phyloP scores from a whole-genome alignment of 192 early-diverging fungal genomes.

The Backusella tarrabulga region DNA sequence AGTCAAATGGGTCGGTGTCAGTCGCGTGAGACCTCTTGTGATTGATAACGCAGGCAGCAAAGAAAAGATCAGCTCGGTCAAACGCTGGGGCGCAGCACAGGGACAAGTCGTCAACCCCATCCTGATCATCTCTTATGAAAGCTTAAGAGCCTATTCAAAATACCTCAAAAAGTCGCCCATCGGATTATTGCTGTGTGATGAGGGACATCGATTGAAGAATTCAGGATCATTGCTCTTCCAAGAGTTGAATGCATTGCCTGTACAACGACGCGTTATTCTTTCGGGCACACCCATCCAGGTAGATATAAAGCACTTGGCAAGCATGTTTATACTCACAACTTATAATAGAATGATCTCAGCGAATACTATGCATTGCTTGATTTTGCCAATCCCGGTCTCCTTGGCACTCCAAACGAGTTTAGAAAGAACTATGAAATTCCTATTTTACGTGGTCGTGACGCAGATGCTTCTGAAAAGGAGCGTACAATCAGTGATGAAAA shows the following conservation, averaged over 20 bases:
- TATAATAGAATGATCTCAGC: conserved; percentile 66
- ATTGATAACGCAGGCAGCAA: conserved; percentile 90
- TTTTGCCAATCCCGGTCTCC: conserved; percentile 91
- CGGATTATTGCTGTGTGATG: conserved; percentile 94
- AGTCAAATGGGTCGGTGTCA: conserved; percentile 90
- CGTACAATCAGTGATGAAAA: conserved; percentile 78
- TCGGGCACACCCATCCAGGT: conserved; percentile 94
- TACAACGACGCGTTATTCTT: conserved; percentile 89
- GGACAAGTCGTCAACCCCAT: conserved; percentile 85
- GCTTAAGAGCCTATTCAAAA: conserved; percentile 77
- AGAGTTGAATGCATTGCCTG: conserved; percentile 59
- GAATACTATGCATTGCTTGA: conserved; percentile 96
- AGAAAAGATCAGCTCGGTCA: conserved; percentile 78
- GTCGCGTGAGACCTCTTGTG: conserved; percentile 78
- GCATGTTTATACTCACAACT: not conserved
- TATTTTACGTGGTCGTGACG: conserved; percentile 90
- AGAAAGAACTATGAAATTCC: conserved; percentile 91
- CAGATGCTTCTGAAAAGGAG: conserved; percentile 82
- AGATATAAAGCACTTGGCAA: not conserved
- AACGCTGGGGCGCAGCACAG: conserved; percentile 78
- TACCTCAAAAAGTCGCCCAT: conserved; percentile 80
- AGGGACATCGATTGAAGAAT: conserved; percentile 96
- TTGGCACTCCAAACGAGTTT: conserved; percentile 89
- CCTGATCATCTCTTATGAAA: conserved; percentile 98
- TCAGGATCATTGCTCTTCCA: conserved; percentile 53